Evolutionary conservation across 805 yeast species (phyloP), one percentile per base, ranked within the genome.

Genomic region (Candida loeiensis): DNA sequence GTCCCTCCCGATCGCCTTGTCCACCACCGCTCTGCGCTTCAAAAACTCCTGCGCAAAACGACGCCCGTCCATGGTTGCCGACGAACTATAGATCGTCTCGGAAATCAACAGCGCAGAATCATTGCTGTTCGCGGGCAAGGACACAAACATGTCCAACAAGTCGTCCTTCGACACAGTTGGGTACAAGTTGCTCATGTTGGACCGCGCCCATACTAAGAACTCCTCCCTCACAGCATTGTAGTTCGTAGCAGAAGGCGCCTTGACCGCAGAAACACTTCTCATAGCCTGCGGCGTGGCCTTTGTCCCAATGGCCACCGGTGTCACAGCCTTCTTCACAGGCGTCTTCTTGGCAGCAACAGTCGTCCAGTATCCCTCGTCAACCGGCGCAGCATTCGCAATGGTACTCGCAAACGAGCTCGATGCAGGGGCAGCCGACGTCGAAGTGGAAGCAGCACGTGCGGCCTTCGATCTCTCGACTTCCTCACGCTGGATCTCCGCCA

Each of bases 41-140:
- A 83, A 71, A 59, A 93, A 93, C 56, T 93, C 99, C 41, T 75
- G 77, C 0, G 99, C 96, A 69, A 90, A 91, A 49, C 95, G 74
- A 57, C 96, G 80, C 17, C 98, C 98, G 59, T 93, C 96, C 85
- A 91, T 81, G 1, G 90, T 83, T 2, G 90, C 76, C 29, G 95
- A 84, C 45, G 88, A 85, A 18, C 93, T 80, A 65, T 88, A 89
- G 43, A 91, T 80, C 9, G 96, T 87, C 55, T 91, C 99, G 2
- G 95, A 83, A 56, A 91, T 89, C 58, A 91, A 85, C 58, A 82
- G 95, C 36, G 74, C 71, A 0, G 95, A 79, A 50, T 88, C 96
- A 5, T 72, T 51, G 28, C 80, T 77, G 36, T 56, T 59, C n/a
- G 75, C 63, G 25, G 97, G 96, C 46, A 91, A 74, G 45, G 88